Percentiles rank a stretch among this genome's conserved stretches.
These are phyloP conservation scores for Inga oerstediana DNA, from an alignment of 306 rosid species.

Conservation along the genomic window DNA sequence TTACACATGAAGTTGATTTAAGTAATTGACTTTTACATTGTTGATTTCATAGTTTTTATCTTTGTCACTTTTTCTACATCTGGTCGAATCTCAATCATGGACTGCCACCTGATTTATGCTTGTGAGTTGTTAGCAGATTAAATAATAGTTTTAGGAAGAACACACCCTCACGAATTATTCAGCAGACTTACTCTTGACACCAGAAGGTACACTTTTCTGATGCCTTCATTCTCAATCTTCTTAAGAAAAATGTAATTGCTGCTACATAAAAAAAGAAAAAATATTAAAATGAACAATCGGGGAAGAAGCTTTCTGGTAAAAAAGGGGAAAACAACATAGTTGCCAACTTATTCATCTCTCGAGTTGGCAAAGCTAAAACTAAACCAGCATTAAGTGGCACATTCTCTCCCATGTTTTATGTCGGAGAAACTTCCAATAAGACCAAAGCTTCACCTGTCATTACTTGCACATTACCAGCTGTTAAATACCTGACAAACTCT, in stretches of 20 bases:
- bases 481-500: conserved; percentile 55
- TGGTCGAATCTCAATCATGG: conserved; percentile 22
- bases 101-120: conserved; percentile 14
- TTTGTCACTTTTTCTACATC: conserved; percentile 13
- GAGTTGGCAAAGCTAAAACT: conserved; percentile 52
- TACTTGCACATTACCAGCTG: conserved; percentile 54
- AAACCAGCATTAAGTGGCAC: conserved; percentile 40
- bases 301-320: neutral
- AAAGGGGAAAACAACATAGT: neutral
- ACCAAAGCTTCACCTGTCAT: conserved; percentile 66
- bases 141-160: neutral
- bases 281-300: conserved; percentile 33
- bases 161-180: conserved; percentile 9
- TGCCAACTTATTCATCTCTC: conserved; percentile 31
- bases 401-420: conserved; percentile 90
- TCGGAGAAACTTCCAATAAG: conserved; percentile 75
- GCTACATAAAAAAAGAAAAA: conserved; percentile 14
- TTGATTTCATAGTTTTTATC: neutral
- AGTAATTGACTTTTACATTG: neutral
- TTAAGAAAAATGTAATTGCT: conserved; percentile 28
- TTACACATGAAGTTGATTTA: conserved; percentile 14
- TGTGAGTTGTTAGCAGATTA: conserved; percentile 1
- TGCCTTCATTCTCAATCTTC: conserved; percentile 29
- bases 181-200: conserved; percentile 16
- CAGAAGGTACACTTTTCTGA: conserved; percentile 20